These are phyloP conservation scores for Sporothrix pallida DNA, from an alignment of 2,329 filamentous ascomycete species.

Conservation along the genomic window DNA sequence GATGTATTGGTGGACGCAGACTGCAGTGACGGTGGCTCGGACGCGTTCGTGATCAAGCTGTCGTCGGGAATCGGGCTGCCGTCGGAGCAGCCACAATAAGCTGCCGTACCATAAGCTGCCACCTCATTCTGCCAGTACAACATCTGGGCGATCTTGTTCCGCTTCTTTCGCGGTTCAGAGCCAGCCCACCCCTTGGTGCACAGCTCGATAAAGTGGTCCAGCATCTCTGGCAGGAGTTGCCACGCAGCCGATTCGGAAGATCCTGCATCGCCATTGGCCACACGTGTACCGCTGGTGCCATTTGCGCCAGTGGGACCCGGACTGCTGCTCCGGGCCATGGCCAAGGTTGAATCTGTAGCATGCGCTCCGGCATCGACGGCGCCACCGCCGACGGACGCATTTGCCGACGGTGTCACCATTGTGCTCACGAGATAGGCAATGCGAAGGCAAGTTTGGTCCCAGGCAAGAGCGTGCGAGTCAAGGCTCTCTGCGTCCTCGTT, in stretches of 20 bases:
- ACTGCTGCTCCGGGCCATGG: not conserved
- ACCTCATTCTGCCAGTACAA: constrained; percentile 60
- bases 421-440: constrained; percentile 39
- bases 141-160: constrained; percentile 47
- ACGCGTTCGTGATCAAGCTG: constrained; percentile 2
- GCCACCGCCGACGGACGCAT: constrained; percentile 16
- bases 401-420: constrained; percentile 35
- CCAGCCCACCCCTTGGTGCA: constrained; percentile 35
- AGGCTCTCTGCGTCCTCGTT: constrained; percentile 27
- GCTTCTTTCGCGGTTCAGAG: constrained; percentile 33
- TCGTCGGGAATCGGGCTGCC: constrained; percentile 21
- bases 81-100: constrained; percentile 45
- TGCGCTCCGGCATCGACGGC: not conserved
- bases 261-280: not conserved
- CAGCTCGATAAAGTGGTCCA: constrained; percentile 17
- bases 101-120: constrained; percentile 42
- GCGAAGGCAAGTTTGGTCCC: constrained; percentile 41
- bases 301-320: not conserved
- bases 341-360: not conserved
- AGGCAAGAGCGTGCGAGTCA: constrained; percentile 40
- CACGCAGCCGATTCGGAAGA: not conserved
- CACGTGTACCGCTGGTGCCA: not conserved
- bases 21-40: not conserved
- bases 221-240: constrained; percentile 29
- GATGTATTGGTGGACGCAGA: not conserved